Conservation (phyloP, 2,329 filamentous ascomycete genomes). For the Venturia effusa region DNA sequence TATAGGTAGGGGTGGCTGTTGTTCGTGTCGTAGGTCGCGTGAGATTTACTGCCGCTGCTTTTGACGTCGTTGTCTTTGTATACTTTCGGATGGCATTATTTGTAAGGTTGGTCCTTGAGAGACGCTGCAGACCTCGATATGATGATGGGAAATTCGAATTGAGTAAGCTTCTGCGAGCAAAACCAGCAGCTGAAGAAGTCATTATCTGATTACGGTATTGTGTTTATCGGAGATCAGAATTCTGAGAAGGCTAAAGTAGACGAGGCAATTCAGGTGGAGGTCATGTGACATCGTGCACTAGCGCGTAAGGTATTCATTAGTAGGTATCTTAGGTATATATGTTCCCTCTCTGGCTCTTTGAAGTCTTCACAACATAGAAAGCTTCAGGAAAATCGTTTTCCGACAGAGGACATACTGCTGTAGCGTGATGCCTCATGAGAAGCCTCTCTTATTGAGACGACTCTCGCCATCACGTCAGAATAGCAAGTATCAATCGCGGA, state of each 20-base stretch:
- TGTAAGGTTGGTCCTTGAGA: not conserved
- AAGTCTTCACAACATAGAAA: not conserved
- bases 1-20: not conserved
- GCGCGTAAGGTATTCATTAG: not conserved
- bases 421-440: not conserved
- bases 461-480: not conserved
- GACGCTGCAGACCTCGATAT: not conserved
- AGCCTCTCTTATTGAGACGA: not conserved
- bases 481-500: not conserved
- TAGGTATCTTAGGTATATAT: too few relatives aligned
- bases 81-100: not conserved
- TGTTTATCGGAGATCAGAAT: not conserved
- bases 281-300: not conserved
- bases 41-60: conserved; percentile 5
- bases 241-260: not conserved
- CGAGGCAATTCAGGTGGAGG: not conserved
- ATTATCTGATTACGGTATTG: not conserved
- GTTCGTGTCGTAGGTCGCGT: conserved; percentile 7
- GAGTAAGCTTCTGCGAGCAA: conserved; percentile 3
- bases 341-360: not conserved
- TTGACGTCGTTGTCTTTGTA: not conserved
- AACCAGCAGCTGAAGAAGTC: not conserved
- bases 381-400: not conserved
- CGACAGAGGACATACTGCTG: not conserved
- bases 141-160: not conserved